Conservation (phyloP, 192 early-diverging fungal species). For the Chytriomyces hyalinus region DNA sequence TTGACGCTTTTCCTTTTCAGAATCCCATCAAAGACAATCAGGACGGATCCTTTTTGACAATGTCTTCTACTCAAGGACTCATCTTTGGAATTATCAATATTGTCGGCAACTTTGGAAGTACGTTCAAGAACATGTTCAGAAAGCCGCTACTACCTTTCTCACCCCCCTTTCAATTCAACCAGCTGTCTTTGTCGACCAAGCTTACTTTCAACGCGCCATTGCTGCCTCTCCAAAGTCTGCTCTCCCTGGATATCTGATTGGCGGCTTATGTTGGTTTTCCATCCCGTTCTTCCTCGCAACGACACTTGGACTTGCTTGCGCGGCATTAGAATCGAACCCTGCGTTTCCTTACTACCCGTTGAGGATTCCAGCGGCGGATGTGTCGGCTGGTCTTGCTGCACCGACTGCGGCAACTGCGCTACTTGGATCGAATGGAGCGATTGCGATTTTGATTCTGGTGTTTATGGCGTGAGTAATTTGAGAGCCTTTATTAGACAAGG, state of each 20-base stretch:
- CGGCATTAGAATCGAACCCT: slow-evolving; percentile 63
- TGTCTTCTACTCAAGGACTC: slow-evolving; percentile 66
- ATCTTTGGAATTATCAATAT: slow-evolving; percentile 79
- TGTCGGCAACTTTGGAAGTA: slow-evolving; percentile 75
- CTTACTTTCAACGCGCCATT: slow-evolving; percentile 78
- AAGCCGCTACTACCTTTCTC: slow-evolving; percentile 34
- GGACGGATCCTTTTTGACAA: slow-evolving; percentile 67
- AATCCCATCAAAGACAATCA: slow-evolving; percentile 66
- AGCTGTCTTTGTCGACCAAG: slow-evolving; percentile 65
- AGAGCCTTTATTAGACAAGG: no score
- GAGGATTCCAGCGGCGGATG: slow-evolving; percentile 58
- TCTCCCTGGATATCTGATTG: slow-evolving; percentile 72
- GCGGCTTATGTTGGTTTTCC: slow-evolving; percentile 79
- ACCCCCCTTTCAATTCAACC: background rate
- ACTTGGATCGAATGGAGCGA: slow-evolving; percentile 65
- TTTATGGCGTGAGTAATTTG: slow-evolving; percentile 63
- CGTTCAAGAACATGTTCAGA: slow-evolving; percentile 25
- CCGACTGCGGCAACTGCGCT: slow-evolving; percentile 70
- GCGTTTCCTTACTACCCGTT: slow-evolving; percentile 62
- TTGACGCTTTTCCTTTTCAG: background rate
- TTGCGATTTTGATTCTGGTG: slow-evolving; percentile 68
- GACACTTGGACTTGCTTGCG: slow-evolving; percentile 70
- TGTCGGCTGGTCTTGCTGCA: slow-evolving; percentile 69
- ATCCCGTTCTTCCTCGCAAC: slow-evolving; percentile 78
- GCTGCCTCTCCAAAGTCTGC: slow-evolving; percentile 70